These are phyloP conservation scores for sweet orange (Citrus sinensis) DNA, from an alignment of 345 rosid genomes.

Conservation along the genomic window DNA sequence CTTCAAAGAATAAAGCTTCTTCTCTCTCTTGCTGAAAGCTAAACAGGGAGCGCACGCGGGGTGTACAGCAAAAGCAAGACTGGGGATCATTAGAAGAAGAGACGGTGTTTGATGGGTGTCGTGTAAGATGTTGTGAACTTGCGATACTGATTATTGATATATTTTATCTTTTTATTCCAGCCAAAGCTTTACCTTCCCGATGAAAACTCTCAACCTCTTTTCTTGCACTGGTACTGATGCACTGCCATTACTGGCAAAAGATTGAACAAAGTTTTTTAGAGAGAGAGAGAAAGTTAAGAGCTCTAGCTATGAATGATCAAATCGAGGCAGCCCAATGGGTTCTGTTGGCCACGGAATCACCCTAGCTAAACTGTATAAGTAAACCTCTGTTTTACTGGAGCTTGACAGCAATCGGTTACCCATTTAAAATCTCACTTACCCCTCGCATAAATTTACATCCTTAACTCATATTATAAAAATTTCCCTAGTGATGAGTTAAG, in stretches of 20 bases:
- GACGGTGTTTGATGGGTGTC: not conserved
- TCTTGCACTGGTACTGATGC: conserved; percentile 55
- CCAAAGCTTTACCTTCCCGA: conserved; percentile 76
- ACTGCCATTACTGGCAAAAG: conserved; percentile 70
- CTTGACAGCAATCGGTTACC: conserved; percentile 15
- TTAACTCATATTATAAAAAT: too few relatives aligned
- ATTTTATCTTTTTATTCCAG: conserved; percentile 3
- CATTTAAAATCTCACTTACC: conserved; percentile 17
- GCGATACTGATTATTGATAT: too few relatives aligned
- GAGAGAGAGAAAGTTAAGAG: conserved; percentile 20
- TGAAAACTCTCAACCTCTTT: conserved; percentile 51
- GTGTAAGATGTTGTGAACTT: not conserved
- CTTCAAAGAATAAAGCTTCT: conserved; percentile 8
- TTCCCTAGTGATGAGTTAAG: too few relatives aligned
- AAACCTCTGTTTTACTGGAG: not conserved
- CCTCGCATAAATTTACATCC: too few relatives aligned
- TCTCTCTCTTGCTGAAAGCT: not conserved
- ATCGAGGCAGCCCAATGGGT: conserved; percentile 42
- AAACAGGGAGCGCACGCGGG: conserved; percentile 28
- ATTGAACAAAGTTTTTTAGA: conserved; percentile 15
- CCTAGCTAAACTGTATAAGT: not conserved
- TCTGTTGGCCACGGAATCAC: conserved; percentile 25
- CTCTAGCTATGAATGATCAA: conserved; percentile 42
- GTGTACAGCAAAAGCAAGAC: not conserved
- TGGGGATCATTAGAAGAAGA: not conserved